A percentile compares a stretch with the other conserved stretches of the same genome.
Evolutionary conservation across 176 grass and related monocot genomes (phyloP).

Genomic region (Eleusine indica): DNA sequence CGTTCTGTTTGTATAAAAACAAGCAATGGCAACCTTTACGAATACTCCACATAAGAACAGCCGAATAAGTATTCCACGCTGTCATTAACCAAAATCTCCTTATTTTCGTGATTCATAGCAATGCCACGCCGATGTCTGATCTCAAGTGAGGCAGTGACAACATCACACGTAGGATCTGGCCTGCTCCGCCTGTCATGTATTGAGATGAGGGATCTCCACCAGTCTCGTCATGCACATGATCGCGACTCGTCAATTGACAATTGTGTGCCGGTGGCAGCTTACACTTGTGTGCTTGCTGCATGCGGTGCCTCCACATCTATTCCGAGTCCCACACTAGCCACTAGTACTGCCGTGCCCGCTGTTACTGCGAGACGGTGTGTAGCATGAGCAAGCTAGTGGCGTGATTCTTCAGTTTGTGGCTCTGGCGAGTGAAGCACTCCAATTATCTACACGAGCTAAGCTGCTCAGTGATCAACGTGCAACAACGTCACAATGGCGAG

Average conservation of each 20-base stretch:
- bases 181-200: background rate
- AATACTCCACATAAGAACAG: background rate
- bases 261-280: background rate
- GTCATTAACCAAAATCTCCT: background rate
- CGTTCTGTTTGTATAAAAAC: background rate
- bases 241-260: background rate
- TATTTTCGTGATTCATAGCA: background rate
- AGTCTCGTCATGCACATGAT: background rate
- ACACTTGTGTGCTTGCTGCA: background rate
- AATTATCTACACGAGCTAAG: background rate
- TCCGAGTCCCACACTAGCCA: background rate
- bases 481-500: too few relatives aligned
- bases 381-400: background rate
- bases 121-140: background rate
- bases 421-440: background rate
- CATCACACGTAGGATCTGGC: background rate
- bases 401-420: background rate
- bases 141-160: background rate
- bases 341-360: background rate
- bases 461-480: background rate
- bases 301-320: background rate
- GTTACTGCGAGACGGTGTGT: background rate
- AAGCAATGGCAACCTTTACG: background rate
- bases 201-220: background rate
- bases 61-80: background rate